Conservation (phyloP, 2,329 filamentous ascomycete species). For the Pyrenochaeta sp. region DNA sequence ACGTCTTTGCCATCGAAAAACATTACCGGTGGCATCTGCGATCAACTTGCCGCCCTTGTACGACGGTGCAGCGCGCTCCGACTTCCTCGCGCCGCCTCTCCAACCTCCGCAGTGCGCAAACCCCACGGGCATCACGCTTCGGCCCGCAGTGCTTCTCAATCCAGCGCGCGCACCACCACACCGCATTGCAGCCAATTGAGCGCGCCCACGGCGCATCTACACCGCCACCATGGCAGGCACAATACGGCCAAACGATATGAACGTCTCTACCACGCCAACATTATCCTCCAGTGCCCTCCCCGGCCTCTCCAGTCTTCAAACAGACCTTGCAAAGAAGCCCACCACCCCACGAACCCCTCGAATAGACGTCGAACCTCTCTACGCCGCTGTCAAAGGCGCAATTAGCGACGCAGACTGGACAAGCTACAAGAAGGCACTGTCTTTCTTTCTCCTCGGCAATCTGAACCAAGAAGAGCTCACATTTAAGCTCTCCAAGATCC, state of each 20-base stretch:
- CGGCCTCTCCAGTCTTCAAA: constrained; percentile 44
- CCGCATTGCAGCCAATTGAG: constrained; percentile 21
- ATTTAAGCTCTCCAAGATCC: constrained; percentile 63
- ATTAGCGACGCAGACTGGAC: constrained; percentile 66
- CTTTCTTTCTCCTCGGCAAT: constrained; percentile 66
- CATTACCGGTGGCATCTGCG: constrained; percentile 22
- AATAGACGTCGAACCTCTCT: constrained; percentile 69
- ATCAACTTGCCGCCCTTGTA: constrained; percentile 9
- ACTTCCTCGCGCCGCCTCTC: constrained; percentile 8
- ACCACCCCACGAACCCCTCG: constrained; percentile 63
- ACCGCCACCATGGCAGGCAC: constrained; percentile 48
- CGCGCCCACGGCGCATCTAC: constrained; percentile 15
- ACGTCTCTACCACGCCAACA: constrained; percentile 44
- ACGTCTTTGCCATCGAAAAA: constrained; percentile 17
- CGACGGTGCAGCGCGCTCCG: constrained; percentile 9
- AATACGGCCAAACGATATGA: constrained; percentile 48
- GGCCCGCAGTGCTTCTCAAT: constrained; percentile 10
- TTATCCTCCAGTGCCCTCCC: constrained; percentile 47
- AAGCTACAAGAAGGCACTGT: constrained; percentile 67
- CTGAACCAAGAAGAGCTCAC: constrained; percentile 69
- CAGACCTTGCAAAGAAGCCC: constrained; percentile 56
- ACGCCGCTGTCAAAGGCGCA: constrained; percentile 66
- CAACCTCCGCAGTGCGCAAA: constrained; percentile 19
- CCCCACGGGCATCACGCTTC: constrained; percentile 23
- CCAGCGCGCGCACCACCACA: constrained; percentile 12